Evolutionary conservation across 257 asterid genomes (phyloP).

Genomic region (Scutellaria baicalensis): DNA sequence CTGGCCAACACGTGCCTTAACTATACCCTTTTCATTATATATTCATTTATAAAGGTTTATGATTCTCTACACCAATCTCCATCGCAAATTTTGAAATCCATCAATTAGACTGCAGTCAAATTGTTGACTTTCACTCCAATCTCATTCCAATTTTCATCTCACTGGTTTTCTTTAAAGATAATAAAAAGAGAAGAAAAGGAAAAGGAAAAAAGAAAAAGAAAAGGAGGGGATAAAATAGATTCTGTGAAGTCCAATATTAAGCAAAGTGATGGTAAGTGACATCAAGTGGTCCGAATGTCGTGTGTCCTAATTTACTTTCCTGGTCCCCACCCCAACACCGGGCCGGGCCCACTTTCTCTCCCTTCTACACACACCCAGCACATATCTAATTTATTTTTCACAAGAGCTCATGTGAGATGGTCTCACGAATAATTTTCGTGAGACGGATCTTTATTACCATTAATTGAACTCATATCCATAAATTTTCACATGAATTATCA

Average conservation of each 20-base stretch:
- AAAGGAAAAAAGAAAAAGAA: neutral
- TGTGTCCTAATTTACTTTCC: constrained; percentile 10
- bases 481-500: too few species aligned
- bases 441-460: too few species aligned
- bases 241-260: constrained; percentile 9
- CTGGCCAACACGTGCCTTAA: constrained; percentile 49
- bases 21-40: constrained; percentile 1
- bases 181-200: neutral
- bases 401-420: too few species aligned
- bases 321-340: neutral
- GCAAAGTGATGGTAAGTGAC: neutral
- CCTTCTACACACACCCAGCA: neutral
- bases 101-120: too few species aligned
- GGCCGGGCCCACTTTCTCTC: neutral
- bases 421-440: too few species aligned
- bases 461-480: too few species aligned
- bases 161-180: too few species aligned
- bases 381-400: too few species aligned
- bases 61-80: too few species aligned
- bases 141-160: too few species aligned
- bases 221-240: constrained; percentile 15
- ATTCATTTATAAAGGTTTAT: neutral
- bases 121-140: too few species aligned
- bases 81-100: too few species aligned
- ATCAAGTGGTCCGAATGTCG: constrained; percentile 11